Evolutionary conservation across 129 eudicot genomes (phyloP).

Genomic region (Gnaphalium uliginosum): DNA sequence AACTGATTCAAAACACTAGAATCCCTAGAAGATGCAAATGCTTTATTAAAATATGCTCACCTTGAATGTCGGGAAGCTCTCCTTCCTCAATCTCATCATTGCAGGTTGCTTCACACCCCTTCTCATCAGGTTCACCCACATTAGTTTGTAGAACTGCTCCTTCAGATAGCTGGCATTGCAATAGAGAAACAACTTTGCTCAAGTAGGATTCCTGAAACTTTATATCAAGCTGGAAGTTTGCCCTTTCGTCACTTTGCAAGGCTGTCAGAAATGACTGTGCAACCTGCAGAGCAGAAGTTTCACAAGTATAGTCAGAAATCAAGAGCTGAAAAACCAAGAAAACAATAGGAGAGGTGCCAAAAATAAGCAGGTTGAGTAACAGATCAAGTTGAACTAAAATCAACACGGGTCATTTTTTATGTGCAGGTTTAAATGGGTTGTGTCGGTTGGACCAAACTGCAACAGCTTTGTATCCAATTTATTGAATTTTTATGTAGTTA

Average conservation of each 20-base stretch:
- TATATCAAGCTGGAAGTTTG: constrained; percentile 90
- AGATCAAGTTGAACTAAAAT: background rate
- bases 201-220: constrained; percentile 96
- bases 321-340: background rate
- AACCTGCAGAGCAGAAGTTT: constrained; percentile 57
- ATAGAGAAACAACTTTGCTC: constrained; percentile 78
- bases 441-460: background rate
- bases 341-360: background rate
- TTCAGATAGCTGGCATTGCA: constrained; percentile 88
- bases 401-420: no score
- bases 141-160: constrained; percentile 65
- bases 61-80: constrained; percentile 87
- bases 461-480: background rate
- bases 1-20: constrained; percentile 9
- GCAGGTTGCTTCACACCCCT: constrained; percentile 29
- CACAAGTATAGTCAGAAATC: constrained; percentile 10
- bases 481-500: no score
- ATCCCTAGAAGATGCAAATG: constrained; percentile 16
- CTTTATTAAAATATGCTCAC: constrained; percentile 41
- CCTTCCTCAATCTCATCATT: constrained; percentile 92
- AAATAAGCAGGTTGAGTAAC: background rate
- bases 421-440: background rate
- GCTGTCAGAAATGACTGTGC: constrained; percentile 91
- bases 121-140: constrained; percentile 30
- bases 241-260: constrained; percentile 96